Conservation (phyloP, 75 land plant species). For the Cupressus sempervirens region DNA sequence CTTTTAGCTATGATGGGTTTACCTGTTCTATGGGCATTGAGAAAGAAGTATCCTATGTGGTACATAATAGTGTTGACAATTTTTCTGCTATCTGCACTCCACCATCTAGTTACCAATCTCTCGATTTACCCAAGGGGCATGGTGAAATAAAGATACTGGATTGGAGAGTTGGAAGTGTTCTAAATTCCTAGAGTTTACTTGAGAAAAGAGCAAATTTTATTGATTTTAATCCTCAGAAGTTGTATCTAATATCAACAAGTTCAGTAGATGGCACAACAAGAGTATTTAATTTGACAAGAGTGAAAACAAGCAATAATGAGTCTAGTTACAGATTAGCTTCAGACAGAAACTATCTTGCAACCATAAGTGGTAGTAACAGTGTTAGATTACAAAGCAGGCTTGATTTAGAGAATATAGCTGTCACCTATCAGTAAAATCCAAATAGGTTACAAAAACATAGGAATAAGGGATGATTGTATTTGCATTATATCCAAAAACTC, state of each 20-base stretch:
- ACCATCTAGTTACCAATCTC: constrained; percentile 16
- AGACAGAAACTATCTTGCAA: constrained; percentile 58
- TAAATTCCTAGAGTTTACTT: constrained; percentile 35
- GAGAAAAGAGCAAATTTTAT: constrained; percentile 52
- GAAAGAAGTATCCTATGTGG: constrained; percentile 51
- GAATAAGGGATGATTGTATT: too few relatives aligned
- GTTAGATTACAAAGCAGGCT: constrained; percentile 43
- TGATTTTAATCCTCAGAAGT: constrained; percentile 43
- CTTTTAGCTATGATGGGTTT: constrained; percentile 71
- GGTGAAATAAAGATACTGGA: constrained; percentile 56
- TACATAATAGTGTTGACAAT: constrained; percentile 31
- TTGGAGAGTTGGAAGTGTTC: constrained; percentile 27
- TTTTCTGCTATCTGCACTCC: constrained; percentile 42
- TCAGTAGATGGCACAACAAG: constrained; percentile 64
- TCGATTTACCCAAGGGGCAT: constrained; percentile 50
- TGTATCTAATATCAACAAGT: constrained; percentile 57
- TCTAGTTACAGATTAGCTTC: constrained; percentile 61
- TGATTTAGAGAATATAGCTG: constrained; percentile 19
- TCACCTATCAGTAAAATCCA: constrained; percentile 43
- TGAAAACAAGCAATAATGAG: constrained; percentile 17
- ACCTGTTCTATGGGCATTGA: constrained; percentile 62
- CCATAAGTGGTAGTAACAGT: constrained; percentile 54
- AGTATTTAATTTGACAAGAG: constrained; percentile 71
- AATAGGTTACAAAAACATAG: too few relatives aligned
- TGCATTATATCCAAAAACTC: too few relatives aligned